Percentiles rank a stretch among this genome's conserved stretches.
Evolutionary conservation across 352 stramenopile genomes (phyloP).

Genomic region (Plasmopara muralis): DNA sequence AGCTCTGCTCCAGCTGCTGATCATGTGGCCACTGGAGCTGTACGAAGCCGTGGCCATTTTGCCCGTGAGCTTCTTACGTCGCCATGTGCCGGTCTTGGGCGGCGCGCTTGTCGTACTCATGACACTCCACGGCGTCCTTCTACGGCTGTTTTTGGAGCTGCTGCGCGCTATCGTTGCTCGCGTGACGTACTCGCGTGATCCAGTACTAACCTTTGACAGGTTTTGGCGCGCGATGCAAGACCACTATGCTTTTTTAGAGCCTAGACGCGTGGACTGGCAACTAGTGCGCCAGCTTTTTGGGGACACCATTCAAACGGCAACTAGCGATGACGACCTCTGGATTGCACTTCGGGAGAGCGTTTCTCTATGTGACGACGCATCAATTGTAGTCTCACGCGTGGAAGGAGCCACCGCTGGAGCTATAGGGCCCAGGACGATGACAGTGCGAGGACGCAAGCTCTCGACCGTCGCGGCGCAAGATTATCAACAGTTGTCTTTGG

Average conservation of each 20-base stretch:
- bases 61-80: conserved; percentile 64
- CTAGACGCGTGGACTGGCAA: conserved; percentile 47
- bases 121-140: conserved; percentile 63
- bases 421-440: conserved; percentile 17
- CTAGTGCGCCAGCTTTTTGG: conserved; percentile 70
- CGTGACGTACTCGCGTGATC: conserved; percentile 57
- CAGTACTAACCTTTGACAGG: conserved; percentile 59
- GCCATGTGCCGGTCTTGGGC: conserved; percentile 65
- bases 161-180: conserved; percentile 60
- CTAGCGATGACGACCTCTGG: conserved; percentile 76
- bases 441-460: conserved; percentile 29
- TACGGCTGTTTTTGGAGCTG: conserved; percentile 59
- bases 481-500: conserved; percentile 35
- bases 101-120: conserved; percentile 73
- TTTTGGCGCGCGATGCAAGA: conserved; percentile 71
- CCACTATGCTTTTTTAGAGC: conserved; percentile 56
- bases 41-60: conserved; percentile 74
- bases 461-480: conserved; percentile 21
- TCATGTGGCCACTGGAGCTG: conserved; percentile 62
- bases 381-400: conserved; percentile 39
- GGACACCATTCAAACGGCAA: conserved; percentile 45
- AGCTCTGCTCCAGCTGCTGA: conserved; percentile 40
- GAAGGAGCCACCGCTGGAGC: conserved; percentile 5
- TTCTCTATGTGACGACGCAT: conserved; percentile 60
- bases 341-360: conserved; percentile 71